Conservation (phyloP, 2,329 filamentous ascomycete species). For the Verticillium isaacii region DNA sequence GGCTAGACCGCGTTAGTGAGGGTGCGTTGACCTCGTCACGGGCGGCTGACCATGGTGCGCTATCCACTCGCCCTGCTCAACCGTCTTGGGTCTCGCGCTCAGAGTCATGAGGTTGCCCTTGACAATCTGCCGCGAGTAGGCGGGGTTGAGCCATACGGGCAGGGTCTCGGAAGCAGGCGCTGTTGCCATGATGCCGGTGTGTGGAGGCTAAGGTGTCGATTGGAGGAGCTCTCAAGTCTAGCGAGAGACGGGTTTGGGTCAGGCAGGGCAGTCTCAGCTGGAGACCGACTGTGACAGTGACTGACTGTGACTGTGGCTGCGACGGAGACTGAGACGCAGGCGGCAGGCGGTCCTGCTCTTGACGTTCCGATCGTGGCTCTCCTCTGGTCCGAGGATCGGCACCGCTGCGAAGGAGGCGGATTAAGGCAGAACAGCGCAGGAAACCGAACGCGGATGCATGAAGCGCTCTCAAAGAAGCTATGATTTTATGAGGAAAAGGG, state of each 20-base stretch:
- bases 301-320: too few relatives aligned
- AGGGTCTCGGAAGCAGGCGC: constrained; percentile 22
- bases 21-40: neutral
- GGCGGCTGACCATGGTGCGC: constrained; percentile 68
- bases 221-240: neutral
- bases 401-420: neutral
- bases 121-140: constrained; percentile 71
- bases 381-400: neutral
- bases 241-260: neutral
- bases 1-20: constrained; percentile 40
- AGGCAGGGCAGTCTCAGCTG: neutral
- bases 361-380: neutral
- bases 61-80: constrained; percentile 83
- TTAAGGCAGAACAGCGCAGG: neutral
- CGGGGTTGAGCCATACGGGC: constrained; percentile 62
- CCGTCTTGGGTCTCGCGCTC: constrained; percentile 76
- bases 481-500: neutral
- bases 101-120: constrained; percentile 90
- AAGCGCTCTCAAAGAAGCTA: neutral
- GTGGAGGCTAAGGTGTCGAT: neutral
- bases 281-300: too few relatives aligned
- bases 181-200: neutral
- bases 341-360: neutral
- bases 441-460: neutral
- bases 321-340: neutral